A percentile compares a stretch with the other conserved stretches of the same genome.
Evolutionary conservation across 345 rosid genomes (phyloP).

Genomic region (Dipteronia dyeriana): DNA sequence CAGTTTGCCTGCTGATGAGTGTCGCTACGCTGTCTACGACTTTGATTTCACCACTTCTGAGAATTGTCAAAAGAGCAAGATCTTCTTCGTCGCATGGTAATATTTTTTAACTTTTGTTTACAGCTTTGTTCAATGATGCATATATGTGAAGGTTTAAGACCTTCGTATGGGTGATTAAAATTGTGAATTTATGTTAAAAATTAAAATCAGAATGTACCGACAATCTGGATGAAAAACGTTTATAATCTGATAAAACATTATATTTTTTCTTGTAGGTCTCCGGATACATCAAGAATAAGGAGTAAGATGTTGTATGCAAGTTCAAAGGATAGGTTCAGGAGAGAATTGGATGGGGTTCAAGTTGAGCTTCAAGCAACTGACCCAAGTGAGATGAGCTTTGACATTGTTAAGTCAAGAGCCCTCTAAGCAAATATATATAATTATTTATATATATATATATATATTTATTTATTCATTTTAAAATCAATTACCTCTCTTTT

Average conservation of each 20-base stretch:
- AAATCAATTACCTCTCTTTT: neutral
- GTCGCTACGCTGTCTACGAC: conserved; percentile 75
- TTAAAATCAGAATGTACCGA: too few relatives aligned
- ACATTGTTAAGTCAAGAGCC: conserved; percentile 59
- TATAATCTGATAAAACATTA: too few relatives aligned
- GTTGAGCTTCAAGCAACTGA: conserved; percentile 77
- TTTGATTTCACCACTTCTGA: conserved; percentile 72
- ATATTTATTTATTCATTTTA: too few relatives aligned
- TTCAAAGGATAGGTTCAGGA: conserved; percentile 76
- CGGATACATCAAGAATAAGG: conserved; percentile 62
- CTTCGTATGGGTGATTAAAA: too few relatives aligned
- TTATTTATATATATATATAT: too few relatives aligned
- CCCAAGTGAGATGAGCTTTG: conserved; percentile 79
- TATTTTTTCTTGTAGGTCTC: conserved; percentile 43
- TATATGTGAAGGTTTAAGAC: too few relatives aligned
- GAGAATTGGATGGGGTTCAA: conserved; percentile 73
- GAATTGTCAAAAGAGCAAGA: conserved; percentile 79
- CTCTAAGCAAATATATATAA: conserved; percentile 11
- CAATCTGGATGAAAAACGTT: too few relatives aligned
- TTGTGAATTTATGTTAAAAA: too few relatives aligned
- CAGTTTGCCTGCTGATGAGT: conserved; percentile 56
- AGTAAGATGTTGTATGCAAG: conserved; percentile 86
- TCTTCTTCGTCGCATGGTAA: conserved; percentile 73
- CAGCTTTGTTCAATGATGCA: too few relatives aligned
- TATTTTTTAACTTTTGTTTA: too few relatives aligned